Evolutionary conservation across 768 basidiomycete species (phyloP).

Genomic region (Nevesoporus exiguus): DNA sequence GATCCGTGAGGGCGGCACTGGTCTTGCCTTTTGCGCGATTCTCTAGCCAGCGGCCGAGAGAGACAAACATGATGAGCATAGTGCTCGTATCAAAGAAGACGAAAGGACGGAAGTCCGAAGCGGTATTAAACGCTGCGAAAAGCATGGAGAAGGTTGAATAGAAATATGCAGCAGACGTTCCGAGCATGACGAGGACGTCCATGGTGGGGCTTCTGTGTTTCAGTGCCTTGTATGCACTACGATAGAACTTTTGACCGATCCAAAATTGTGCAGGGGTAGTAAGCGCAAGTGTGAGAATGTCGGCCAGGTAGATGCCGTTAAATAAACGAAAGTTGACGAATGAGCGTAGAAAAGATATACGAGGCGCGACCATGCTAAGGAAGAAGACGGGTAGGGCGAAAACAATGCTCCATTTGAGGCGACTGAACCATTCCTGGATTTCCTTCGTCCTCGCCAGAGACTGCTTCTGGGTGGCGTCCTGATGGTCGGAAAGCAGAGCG

Average conservation of each 20-base stretch:
- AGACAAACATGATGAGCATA: constrained; percentile 97
- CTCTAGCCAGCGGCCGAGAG: constrained; percentile 91
- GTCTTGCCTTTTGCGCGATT: constrained; percentile 97
- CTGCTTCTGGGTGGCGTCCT: constrained; percentile 78
- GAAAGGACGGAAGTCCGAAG: constrained; percentile 71
- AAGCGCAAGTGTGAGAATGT: constrained; percentile 68
- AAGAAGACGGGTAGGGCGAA: constrained; percentile 97
- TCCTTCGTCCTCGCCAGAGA: constrained; percentile 89
- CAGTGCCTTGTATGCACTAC: constrained; percentile 85
- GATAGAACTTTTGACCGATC: constrained; percentile 85
- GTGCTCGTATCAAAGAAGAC: constrained; percentile 99
- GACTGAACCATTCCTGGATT: constrained; percentile 81
- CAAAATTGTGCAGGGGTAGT: constrained; percentile 94
- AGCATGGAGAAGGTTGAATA: constrained; percentile 80
- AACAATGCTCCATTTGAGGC: constrained; percentile 66
- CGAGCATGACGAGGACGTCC: constrained; percentile 96
- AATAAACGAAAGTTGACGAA: constrained; percentile 51
- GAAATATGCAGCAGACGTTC: constrained; percentile 89
- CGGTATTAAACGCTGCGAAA: constrained; percentile 57
- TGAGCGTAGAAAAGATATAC: constrained; percentile 54
- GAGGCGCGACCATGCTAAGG: constrained; percentile 79
- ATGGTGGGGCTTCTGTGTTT: constrained; percentile 91
- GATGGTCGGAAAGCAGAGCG: constrained; percentile 77
- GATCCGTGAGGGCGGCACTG: constrained; percentile 91
- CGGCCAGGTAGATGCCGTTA: constrained; percentile 75